A percentile compares a stretch with the other conserved stretches of the same genome.
Evolutionary conservation across 2,329 filamentous ascomycete species (phyloP).

Genomic region (Ophiocordyceps robertsii): DNA sequence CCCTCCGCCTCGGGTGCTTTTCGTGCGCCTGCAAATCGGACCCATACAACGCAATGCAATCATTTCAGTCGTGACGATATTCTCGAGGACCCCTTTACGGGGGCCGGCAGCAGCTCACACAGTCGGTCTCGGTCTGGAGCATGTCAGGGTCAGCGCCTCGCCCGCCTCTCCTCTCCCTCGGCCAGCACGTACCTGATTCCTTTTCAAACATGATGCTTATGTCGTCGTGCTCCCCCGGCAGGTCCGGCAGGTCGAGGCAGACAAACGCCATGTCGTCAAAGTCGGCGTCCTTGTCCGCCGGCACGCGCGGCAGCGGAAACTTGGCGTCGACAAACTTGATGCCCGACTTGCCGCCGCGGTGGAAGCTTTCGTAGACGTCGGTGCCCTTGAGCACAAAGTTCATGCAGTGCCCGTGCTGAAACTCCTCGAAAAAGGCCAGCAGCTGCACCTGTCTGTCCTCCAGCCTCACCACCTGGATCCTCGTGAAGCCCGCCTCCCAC

Average conservation of each 20-base stretch:
- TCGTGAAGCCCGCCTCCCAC: conserved; percentile 71
- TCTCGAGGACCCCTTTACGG: conserved; percentile 33
- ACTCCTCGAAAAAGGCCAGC: conserved; percentile 78
- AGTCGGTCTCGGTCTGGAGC: conserved; percentile 39
- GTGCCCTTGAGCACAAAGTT: conserved; percentile 76
- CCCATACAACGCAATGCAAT: conserved; percentile 1
- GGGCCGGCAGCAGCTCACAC: conserved; percentile 37
- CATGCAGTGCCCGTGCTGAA: conserved; percentile 77
- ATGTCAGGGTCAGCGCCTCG: not conserved
- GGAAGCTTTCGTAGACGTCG: conserved; percentile 64
- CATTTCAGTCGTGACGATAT: conserved; percentile 17
- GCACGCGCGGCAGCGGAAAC: conserved; percentile 62
- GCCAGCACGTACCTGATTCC: conserved; percentile 47
- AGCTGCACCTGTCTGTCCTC: conserved; percentile 66
- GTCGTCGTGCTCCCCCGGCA: conserved; percentile 87
- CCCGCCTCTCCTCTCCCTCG: not conserved
- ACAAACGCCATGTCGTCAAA: conserved; percentile 59
- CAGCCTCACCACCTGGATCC: conserved; percentile 61
- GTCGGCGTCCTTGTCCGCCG: conserved; percentile 34
- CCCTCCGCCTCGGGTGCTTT: not conserved
- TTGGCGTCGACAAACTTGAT: conserved; percentile 81
- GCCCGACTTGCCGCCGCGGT: conserved; percentile 51
- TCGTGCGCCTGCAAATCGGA: not conserved
- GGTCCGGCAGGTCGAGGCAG: conserved; percentile 75
- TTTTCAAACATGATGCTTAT: conserved; percentile 75